Conservation (phyloP, 352 stramenopile genomes). For the Phytopythium boreale region DNA sequence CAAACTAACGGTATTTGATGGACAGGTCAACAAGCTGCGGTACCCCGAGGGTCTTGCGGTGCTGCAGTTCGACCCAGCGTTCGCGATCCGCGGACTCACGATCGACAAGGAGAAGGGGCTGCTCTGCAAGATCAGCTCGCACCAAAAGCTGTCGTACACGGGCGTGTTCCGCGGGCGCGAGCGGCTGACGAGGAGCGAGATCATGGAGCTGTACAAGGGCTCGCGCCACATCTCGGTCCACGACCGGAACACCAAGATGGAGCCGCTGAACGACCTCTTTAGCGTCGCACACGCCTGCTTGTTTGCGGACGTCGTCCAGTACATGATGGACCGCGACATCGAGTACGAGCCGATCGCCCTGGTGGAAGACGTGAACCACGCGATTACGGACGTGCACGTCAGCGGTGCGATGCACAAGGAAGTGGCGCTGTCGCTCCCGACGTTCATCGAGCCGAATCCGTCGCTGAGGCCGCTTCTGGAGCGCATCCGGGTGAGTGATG, state of each 20-base stretch:
- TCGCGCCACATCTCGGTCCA: conserved; percentile 83
- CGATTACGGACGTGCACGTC: conserved; percentile 89
- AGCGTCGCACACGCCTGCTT: conserved; percentile 92
- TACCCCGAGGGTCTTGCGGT: conserved; percentile 86
- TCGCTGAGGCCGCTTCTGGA: conserved; percentile 81
- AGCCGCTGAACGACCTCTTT: conserved; percentile 94
- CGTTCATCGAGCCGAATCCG: conserved; percentile 89
- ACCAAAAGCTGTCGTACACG: conserved; percentile 87
- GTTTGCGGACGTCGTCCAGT: conserved; percentile 93
- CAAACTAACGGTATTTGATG: neutral
- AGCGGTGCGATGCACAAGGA: conserved; percentile 90
- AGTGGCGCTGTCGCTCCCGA: conserved; percentile 76
- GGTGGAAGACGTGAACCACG: conserved; percentile 87
- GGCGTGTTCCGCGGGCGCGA: conserved; percentile 85
- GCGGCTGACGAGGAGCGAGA: conserved; percentile 71
- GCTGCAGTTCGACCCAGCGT: conserved; percentile 83
- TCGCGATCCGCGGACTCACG: conserved; percentile 91
- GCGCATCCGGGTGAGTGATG: conserved; percentile 46
- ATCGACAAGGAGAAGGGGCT: conserved; percentile 92
- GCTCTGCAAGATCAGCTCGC: conserved; percentile 93
- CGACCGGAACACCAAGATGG: conserved; percentile 84
- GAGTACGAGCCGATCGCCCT: conserved; percentile 87
- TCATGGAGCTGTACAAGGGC: conserved; percentile 88
- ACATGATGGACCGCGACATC: conserved; percentile 88
- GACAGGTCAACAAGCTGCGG: conserved; percentile 58